phyloP scores from a whole-genome alignment of 2,329 filamentous ascomycete genomes.

The Phaeosphaeria sp. region DNA sequence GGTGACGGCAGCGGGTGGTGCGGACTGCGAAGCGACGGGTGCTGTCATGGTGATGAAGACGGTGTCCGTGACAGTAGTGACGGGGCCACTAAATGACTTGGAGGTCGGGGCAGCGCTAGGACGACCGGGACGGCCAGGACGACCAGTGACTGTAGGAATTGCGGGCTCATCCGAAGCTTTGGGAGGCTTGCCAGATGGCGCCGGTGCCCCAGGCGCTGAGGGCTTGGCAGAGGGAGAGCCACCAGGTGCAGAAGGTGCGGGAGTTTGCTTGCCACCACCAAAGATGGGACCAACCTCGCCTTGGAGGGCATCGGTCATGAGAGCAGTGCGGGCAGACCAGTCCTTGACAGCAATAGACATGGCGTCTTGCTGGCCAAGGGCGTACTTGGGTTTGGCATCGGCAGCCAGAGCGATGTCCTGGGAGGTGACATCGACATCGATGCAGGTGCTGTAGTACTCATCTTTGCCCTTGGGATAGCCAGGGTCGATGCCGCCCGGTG shows the following conservation, averaged over 20 bases:
- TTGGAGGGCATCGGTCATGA: slow-evolving; percentile 36
- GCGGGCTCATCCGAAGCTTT: slow-evolving; percentile 11
- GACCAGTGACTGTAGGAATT: slow-evolving; percentile 24
- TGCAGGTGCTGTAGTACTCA: slow-evolving; percentile 67
- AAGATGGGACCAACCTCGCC: slow-evolving; percentile 39
- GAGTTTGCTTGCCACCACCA: slow-evolving; percentile 14
- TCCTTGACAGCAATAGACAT: slow-evolving; percentile 48
- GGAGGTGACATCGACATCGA: slow-evolving; percentile 57
- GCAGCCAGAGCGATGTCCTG: slow-evolving; percentile 35
- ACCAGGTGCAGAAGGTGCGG: slow-evolving; percentile 6
- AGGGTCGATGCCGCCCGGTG: slow-evolving; percentile 40
- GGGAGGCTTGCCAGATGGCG: slow-evolving; percentile 5
- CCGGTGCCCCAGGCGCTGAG: not conserved
- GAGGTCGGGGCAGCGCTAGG: slow-evolving; percentile 19
- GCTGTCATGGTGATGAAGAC: slow-evolving; percentile 36
- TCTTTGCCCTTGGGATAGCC: slow-evolving; percentile 55
- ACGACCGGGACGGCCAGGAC: slow-evolving; percentile 20
- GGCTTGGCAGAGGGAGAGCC: not conserved
- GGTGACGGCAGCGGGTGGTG: slow-evolving; percentile 6
- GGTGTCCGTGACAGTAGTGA: slow-evolving; percentile 35
- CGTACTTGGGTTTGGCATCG: slow-evolving; percentile 21
- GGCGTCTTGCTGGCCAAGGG: slow-evolving; percentile 51
- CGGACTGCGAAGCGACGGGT: slow-evolving; percentile 6
- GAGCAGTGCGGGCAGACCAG: slow-evolving; percentile 51
- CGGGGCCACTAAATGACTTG: slow-evolving; percentile 7